phyloP scores from a whole-genome alignment of 352 stramenopile genomes.

The Phytophthora capsici region DNA sequence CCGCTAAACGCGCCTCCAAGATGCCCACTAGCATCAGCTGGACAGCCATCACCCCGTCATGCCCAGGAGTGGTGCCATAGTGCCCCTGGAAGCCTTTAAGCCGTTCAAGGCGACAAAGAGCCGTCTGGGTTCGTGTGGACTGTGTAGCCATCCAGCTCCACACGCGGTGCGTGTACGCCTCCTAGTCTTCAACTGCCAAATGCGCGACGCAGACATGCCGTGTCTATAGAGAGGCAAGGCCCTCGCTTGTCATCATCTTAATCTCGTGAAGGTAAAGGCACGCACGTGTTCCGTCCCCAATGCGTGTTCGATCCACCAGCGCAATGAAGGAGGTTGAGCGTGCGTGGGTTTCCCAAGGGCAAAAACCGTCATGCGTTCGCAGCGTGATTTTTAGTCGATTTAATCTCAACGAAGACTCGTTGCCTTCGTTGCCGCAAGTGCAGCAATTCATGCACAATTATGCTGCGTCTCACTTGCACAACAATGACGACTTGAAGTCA shows the following conservation, averaged over 20 bases:
- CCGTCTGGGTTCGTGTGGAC: not conserved
- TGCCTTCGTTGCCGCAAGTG: not conserved
- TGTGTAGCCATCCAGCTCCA: conserved; percentile 3
- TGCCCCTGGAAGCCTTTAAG: conserved; percentile 14
- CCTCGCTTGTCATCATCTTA: not conserved
- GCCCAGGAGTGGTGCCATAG: not conserved
- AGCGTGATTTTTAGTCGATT: not conserved
- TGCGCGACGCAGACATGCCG: not conserved
- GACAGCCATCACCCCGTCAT: not conserved
- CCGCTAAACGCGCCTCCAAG: not conserved
- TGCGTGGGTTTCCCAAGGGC: conserved; percentile 9
- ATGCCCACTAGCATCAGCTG: not conserved
- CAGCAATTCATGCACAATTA: conserved; percentile 20
- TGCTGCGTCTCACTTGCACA: not conserved
- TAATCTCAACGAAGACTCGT: not conserved
- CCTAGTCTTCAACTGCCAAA: not conserved
- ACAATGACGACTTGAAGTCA: not conserved
- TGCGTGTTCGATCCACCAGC: not conserved
- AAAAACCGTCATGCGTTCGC: not conserved
- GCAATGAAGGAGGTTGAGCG: conserved; percentile 6
- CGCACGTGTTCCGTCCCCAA: not conserved
- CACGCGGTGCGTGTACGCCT: conserved; percentile 14
- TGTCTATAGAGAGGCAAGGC: conserved; percentile 16
- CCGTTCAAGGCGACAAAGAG: conserved; percentile 10
- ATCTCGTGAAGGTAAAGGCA: not conserved